Evolutionary conservation across 2,329 filamentous ascomycete species (phyloP), one percentile per base, ranked within the genome.

Genomic region (Rhynchosporium graminicola): DNA sequence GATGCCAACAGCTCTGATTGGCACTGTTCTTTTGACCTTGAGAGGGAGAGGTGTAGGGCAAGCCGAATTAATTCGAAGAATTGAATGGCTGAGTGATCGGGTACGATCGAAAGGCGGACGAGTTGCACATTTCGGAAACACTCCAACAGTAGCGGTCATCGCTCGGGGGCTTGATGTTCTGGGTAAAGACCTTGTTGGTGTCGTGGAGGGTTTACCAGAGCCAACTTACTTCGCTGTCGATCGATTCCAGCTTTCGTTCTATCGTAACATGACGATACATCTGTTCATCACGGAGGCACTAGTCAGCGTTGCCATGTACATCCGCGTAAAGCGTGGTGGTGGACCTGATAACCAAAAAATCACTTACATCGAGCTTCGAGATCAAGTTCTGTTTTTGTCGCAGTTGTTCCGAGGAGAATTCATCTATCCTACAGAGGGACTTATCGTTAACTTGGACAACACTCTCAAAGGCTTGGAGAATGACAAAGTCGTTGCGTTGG

Each of bases 231-330:
- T 91, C 71, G 95, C 95, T 4, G 92, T 97, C 45, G 95, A 99
- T 75, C 85, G 92, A 59, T 99, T 99, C 79, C 95, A 99, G 74
- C 83, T 99, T 9, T 97, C 92, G 0, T 99, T 99, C 76, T 99
- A 99, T 77, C 88, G 95, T 58, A 99, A 99, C 76, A 98, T 98
- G 95, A 97, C 94, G 0, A 99, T 99, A 65, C 95, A 99, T 74
- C 83, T 99, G 4, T 99, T 99, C 76, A 95, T 99, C 62, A 89
- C 92, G 2, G 93, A 98, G 74, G 90, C 94, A 0, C 81, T 99
- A 4, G 91, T 98, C 28, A 95, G 91, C 65, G 91, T 88, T 4
- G 90, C 90, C 33, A 88, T 99, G 82, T 99, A 99, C 75, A 95
- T 88, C 0, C 85, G 86, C 50, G 90, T 98, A 60, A 99, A 99